A percentile compares a stretch with the other conserved stretches of the same genome.
Evolutionary conservation across 257 asterid genomes (phyloP).

Genomic region (Plectranthus barbatus): DNA sequence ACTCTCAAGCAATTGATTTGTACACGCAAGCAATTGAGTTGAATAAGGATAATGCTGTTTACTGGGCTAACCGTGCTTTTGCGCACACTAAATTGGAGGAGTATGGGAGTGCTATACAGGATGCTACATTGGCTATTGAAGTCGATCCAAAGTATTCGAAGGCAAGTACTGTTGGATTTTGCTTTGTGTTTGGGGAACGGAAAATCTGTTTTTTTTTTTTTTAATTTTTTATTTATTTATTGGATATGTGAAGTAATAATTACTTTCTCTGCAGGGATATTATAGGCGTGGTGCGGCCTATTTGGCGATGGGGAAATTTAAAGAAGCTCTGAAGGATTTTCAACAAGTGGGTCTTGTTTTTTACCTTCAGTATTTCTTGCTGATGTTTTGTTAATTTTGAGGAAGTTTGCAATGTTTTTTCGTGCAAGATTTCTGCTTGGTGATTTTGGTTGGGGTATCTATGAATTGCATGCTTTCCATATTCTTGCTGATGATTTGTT

Average conservation of each 20-base stretch:
- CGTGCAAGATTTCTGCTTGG: slow-evolving; percentile 5
- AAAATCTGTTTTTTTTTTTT: neutral
- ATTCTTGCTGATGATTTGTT: neutral
- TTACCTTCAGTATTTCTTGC: neutral
- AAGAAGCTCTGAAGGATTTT: slow-evolving; percentile 89
- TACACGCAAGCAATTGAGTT: slow-evolving; percentile 82
- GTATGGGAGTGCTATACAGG: slow-evolving; percentile 95
- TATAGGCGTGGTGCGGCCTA: slow-evolving; percentile 95
- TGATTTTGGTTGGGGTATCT: neutral
- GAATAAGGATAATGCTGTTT: slow-evolving; percentile 67
- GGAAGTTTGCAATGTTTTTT: neutral
- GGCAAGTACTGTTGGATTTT: slow-evolving; percentile 26
- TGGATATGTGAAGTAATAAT: slow-evolving; percentile 8
- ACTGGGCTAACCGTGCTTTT: slow-evolving; percentile 97
- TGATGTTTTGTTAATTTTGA: slow-evolving; percentile 8
- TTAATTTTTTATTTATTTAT: too few relatives aligned
- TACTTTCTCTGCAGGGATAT: slow-evolving; percentile 54
- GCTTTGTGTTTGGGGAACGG: neutral
- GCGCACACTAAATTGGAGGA: slow-evolving; percentile 95
- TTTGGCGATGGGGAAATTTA: slow-evolving; percentile 94
- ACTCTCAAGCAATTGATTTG: slow-evolving; percentile 86
- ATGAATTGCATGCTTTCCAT: too few relatives aligned
- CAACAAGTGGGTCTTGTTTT: slow-evolving; percentile 51
- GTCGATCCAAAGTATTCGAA: slow-evolving; percentile 84
- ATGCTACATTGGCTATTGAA: slow-evolving; percentile 78